A percentile compares a stretch with the other conserved stretches of the same genome.
These are phyloP conservation scores for Aspergillus puulaauensis DNA, from an alignment of 2,329 filamentous ascomycete genomes.

Conservation along the genomic window DNA sequence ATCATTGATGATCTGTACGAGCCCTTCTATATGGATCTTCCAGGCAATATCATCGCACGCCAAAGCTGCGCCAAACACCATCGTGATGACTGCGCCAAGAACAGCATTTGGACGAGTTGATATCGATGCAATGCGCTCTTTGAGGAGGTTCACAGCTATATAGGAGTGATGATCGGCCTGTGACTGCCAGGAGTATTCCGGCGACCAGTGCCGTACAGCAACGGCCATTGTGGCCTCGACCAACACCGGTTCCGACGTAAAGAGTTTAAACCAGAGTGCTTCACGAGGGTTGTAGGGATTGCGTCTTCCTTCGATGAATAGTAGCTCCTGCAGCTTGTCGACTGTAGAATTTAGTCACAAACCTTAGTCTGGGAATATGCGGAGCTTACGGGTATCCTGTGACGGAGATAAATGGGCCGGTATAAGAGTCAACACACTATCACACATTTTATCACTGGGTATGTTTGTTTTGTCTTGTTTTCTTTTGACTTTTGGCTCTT, in stretches of 20 bases:
- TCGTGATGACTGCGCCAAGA: neutral
- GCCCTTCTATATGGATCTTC: constrained; percentile 6
- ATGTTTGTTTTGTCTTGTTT: neutral
- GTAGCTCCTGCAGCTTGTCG: neutral
- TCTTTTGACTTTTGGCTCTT: neutral
- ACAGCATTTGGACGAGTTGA: neutral
- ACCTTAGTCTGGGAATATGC: neutral
- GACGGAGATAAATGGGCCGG: neutral
- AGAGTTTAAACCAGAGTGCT: constrained; percentile 4
- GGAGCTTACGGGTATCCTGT: neutral
- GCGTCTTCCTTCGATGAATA: neutral
- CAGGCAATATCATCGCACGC: neutral
- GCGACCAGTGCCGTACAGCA: constrained; percentile 4
- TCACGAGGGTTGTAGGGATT: neutral
- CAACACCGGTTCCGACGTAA: constrained; percentile 5
- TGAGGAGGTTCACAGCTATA: neutral
- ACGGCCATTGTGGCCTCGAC: constrained; percentile 6
- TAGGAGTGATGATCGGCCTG: neutral
- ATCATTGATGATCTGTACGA: neutral
- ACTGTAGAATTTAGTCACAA: neutral
- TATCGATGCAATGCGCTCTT: neutral
- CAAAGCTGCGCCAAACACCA: constrained; percentile 5
- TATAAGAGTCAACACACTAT: neutral
- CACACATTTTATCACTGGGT: neutral
- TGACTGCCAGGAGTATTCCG: neutral